Evolutionary conservation across 495 filamentous ascomycete species (phyloP), one percentile per base, ranked within the genome.

Genomic region (Lophiostoma macrostomum): DNA sequence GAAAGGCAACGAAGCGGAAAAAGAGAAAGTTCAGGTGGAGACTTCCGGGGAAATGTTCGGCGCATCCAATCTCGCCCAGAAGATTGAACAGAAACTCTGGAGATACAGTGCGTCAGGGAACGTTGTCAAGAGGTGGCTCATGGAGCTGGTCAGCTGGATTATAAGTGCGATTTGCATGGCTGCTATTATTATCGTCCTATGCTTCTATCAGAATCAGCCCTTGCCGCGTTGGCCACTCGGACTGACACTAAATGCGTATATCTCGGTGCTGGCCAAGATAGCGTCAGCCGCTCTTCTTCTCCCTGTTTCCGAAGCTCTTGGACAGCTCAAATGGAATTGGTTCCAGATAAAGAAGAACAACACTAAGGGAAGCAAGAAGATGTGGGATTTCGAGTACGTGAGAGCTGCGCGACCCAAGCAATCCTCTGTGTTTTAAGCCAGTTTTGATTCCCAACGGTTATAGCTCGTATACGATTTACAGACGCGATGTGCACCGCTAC

Each of bases 141-240:
- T 49, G 8, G 58, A 61, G 29, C 31, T 61, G 5, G 36, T 57
- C 14, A 57, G 53, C 22, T 61, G 52, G 58, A 25, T 34, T n/a
- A 14, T 48, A 27, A 47, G 53, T 28, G 58, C 58, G 2, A 14
- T 45, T 8, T 61, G 37, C 29, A 57, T 61, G 52, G 52, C 25
- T 29, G 53, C 23, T 14, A 61, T 61, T 28, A 24, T 53, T 12
- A 12, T 23, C 5, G 22, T 56, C 19, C 31, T 61, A 14, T 7
- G 51, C 8, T n/a, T 22, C 7, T 36, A 24, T 23, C 23, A 57
- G 6, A 30, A 53, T 23, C 29, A 57, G n/a, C 46, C 22, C 2
- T 38, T 47, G 10, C 44, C 44, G 28, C 4, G 16, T 5, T 47
- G 44, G 44, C 44, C 44, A 47, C 29, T 35, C 24, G 44, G 44